Conservation (phyloP, 2,329 filamentous ascomycete genomes). For the Trichoderma sp. region DNA sequence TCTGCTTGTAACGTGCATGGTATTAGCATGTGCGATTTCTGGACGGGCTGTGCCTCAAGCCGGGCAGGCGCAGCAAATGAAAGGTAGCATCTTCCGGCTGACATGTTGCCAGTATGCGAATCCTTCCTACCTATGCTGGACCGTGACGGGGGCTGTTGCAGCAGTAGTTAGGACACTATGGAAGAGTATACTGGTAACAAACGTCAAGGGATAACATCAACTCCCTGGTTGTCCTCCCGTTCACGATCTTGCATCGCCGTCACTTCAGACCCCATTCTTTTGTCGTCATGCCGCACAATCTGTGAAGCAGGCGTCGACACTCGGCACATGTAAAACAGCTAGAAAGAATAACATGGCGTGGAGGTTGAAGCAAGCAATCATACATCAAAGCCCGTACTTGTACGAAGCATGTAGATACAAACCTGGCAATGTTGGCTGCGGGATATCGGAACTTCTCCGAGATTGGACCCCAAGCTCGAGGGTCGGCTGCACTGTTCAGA, state of each 20-base stretch:
- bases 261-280: background rate
- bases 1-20: background rate
- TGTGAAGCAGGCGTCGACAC: background rate
- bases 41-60: background rate
- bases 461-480: background rate
- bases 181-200: too few relatives aligned
- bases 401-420: background rate
- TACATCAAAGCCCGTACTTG: background rate
- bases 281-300: background rate
- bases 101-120: background rate
- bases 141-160: background rate
- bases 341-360: background rate
- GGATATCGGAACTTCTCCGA: constrained; percentile 25
- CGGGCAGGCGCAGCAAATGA: background rate
- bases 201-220: too few relatives aligned
- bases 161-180: background rate
- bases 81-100: constrained; percentile 5
- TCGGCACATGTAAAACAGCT: constrained; percentile 3
- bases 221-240: too few relatives aligned
- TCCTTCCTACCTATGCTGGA: background rate
- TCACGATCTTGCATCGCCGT: too few relatives aligned
- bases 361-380: background rate
- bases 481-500: background rate
- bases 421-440: background rate
- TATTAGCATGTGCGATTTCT: background rate